phyloP scores from a whole-genome alignment of 495 filamentous ascomycete species.

The Choiromyces venosus region DNA sequence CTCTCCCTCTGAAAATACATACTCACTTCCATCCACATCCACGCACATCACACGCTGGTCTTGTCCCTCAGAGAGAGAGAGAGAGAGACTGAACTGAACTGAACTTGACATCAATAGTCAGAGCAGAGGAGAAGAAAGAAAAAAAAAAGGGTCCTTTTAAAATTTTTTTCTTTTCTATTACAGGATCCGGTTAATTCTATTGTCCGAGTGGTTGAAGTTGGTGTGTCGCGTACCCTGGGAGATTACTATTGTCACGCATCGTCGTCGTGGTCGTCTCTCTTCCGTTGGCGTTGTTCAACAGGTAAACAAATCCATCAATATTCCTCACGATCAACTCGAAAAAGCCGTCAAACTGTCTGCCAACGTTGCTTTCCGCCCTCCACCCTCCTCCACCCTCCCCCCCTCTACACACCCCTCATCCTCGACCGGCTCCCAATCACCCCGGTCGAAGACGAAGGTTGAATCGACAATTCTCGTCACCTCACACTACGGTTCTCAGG shows the following conservation, averaged over 20 bases:
- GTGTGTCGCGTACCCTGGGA: not conserved
- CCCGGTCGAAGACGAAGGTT: constrained; percentile 32
- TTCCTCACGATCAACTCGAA: constrained; percentile 15
- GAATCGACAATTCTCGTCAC: constrained; percentile 23
- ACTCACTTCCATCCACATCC: constrained; percentile 2
- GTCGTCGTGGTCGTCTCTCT: constrained; percentile 22
- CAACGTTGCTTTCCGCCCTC: constrained; percentile 22
- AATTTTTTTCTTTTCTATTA: constrained; percentile 4
- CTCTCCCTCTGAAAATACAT: not conserved
- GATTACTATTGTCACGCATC: constrained; percentile 26
- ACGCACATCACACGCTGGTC: not conserved
- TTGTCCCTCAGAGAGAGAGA: not conserved
- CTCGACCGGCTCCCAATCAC: constrained; percentile 26
- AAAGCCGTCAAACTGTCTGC: constrained; percentile 35
- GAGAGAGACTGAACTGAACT: not conserved
- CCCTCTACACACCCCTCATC: constrained; percentile 14
- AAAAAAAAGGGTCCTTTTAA: not conserved
- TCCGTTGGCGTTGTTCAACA: constrained; percentile 31
- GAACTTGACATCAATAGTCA: not conserved
- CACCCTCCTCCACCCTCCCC: constrained; percentile 12
- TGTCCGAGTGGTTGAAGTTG: constrained; percentile 13
- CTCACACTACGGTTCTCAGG: constrained; percentile 15
- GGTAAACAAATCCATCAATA: constrained; percentile 38
- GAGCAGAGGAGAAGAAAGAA: not conserved
- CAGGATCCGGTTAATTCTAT: constrained; percentile 24